A percentile compares a stretch with the other conserved stretches of the same genome.
These are phyloP conservation scores for Paradendryphiella salina DNA, from an alignment of 2,329 filamentous ascomycete species.

Conservation along the genomic window DNA sequence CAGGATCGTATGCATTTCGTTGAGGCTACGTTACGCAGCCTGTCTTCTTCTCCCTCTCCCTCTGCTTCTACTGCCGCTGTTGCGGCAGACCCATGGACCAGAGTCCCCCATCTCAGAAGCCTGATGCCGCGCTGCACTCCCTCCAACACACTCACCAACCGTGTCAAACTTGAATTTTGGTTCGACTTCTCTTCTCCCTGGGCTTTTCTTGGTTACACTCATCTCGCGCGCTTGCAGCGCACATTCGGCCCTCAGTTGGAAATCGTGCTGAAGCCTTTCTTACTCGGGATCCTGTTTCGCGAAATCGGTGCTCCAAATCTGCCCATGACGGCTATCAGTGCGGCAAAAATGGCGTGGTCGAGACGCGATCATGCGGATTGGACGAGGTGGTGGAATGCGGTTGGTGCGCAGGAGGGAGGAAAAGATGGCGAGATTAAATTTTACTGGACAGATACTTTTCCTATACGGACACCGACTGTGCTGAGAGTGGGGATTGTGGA, in stretches of 20 bases:
- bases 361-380: conserved; percentile 41
- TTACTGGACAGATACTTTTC: conserved; percentile 38
- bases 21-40: conserved; percentile 31
- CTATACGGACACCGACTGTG: conserved; percentile 41
- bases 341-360: conserved; percentile 33
- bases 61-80: background rate
- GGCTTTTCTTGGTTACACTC: conserved; percentile 43
- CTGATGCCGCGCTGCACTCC: conserved; percentile 32
- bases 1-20: conserved; percentile 47
- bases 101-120: conserved; percentile 18
- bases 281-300: conserved; percentile 41
- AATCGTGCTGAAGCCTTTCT: conserved; percentile 40
- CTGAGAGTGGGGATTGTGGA: conserved; percentile 38
- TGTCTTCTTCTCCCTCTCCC: background rate
- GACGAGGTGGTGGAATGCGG: conserved; percentile 40
- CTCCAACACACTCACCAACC: conserved; percentile 6
- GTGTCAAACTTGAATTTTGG: conserved; percentile 38
- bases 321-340: conserved; percentile 30
- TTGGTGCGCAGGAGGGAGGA: conserved; percentile 33
- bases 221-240: conserved; percentile 33
- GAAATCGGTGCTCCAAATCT: conserved; percentile 44
- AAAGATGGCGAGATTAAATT: conserved; percentile 34
- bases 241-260: conserved; percentile 31
- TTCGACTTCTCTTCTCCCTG: conserved; percentile 44
- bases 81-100: conserved; percentile 12